Base-by-base conservation (phyloP, 106 monocot species). In the Narthecium ossifragum region DNA sequence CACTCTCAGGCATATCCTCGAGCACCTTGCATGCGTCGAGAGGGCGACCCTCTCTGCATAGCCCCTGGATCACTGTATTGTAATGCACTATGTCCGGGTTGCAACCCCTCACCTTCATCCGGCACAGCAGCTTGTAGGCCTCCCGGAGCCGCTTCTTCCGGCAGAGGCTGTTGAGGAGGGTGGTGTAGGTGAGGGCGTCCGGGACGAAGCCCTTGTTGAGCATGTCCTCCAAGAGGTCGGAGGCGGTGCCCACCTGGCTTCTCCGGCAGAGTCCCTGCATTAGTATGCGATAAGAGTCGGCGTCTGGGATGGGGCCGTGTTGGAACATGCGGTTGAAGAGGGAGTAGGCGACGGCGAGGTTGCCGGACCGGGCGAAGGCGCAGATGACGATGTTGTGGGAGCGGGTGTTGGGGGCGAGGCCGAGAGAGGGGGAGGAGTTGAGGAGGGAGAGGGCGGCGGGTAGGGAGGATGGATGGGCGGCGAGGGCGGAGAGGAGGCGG, bases 221-320 rank as follows among this genome's bases (percentile, higher is more conserved):
- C 98, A 98, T 98, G 27, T 98, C 98, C 22, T 90, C 81, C 47
- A 98, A 74, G n/a, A 98, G 76, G 34, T 48, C 34, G 34, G 67
- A 39, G 10, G 98, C 98, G 34, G 86, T 51, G 20, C 26, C 33
- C 26, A 91, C 75, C 73, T 98, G 96, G 49, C 80, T 75, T 34
- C 51, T 70, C 22, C 87, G 75, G 78, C 90, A 98, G 32, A 98
- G 67, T 4, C 66, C 83, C 60, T 84, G 96, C 61, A 74, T 72
- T 30, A 98, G 69, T 53, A 77, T 38, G 48, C 79, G 78, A 74
- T 91, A 88, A 9, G 91, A 64, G 22, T 73, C 53, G 26, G 57
- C 56, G 47, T 98, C 74, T 5, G 91, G 98, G 15, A 46, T 14
- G 29, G 77, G 51, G 31, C 49, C 62, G 21, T 55, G 38, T 32